Conservation (phyloP, 2,329 filamentous ascomycete genomes). For the Bipolaris sorokiniana region DNA sequence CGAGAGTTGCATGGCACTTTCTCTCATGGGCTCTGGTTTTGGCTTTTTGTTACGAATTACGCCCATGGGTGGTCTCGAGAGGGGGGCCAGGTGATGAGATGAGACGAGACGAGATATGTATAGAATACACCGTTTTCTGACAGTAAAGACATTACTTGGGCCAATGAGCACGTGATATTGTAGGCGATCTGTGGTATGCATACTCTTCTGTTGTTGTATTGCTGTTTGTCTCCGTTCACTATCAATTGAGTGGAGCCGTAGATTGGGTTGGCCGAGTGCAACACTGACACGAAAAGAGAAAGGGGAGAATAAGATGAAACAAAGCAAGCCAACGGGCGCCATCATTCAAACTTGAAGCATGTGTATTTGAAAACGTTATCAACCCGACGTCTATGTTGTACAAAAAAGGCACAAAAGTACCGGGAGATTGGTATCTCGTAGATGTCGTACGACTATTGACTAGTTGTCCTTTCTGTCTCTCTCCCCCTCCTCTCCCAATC, state of each 20-base stretch:
- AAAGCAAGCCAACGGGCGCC: neutral
- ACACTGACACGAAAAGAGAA: no score
- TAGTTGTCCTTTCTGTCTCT: constrained; percentile 2
- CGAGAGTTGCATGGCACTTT: constrained; percentile 29
- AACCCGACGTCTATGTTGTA: constrained; percentile 50
- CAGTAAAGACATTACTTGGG: neutral
- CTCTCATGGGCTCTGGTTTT: constrained; percentile 19
- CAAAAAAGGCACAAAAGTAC: constrained; percentile 50
- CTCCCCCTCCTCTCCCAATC: constrained; percentile 14
- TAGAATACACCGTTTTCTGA: constrained; percentile 23
- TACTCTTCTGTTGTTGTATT: neutral
- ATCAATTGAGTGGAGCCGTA: no score
- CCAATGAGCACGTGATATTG: neutral
- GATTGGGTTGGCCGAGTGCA: no score
- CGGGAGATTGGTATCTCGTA: constrained; percentile 37
- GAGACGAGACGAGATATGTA: constrained; percentile 17
- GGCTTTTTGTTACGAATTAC: constrained; percentile 4
- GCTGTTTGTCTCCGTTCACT: neutral
- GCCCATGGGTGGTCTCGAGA: constrained; percentile 1
- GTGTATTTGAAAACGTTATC: constrained; percentile 45
- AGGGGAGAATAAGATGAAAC: neutral
- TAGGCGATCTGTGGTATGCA: no score
- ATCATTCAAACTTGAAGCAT: constrained; percentile 27
- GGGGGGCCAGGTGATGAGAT: no score
- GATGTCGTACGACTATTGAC: constrained; percentile 28